phyloP scores from a whole-genome alignment of 2,329 filamentous ascomycete genomes.

The Alternaria sp. region DNA sequence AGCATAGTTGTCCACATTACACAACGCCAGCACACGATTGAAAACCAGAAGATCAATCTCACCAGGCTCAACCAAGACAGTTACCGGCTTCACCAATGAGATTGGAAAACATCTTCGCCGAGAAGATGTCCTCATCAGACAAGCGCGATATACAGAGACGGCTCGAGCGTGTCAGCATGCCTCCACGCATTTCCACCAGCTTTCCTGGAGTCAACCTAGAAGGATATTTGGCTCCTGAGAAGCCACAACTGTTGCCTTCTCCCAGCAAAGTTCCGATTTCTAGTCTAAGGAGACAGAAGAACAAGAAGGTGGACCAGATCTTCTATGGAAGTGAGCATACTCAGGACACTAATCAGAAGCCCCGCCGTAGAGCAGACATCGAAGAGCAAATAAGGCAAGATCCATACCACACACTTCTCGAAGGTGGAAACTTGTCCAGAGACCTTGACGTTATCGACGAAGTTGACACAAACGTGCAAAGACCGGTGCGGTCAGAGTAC shows the following conservation, averaged over 20 bases:
- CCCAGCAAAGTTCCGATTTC: rapidly evolving
- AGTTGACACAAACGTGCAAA: neutral
- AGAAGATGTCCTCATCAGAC: neutral
- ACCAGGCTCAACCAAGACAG: neutral
- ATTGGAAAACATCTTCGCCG: neutral
- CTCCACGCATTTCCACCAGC: too few species aligned
- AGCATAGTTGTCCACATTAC: neutral
- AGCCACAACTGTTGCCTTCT: neutral
- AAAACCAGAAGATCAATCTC: neutral
- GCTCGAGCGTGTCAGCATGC: neutral
- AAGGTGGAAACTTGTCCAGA: neutral
- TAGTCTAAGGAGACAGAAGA: neutral
- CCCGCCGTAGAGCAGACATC: neutral
- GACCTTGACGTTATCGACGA: neutral
- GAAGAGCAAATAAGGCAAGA: neutral
- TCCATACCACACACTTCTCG: conserved; percentile 1
- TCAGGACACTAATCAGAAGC: neutral
- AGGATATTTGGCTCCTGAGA: neutral
- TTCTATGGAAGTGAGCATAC: neutral
- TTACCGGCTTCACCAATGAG: neutral
- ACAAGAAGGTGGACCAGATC: neutral
- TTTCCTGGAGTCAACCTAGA: neutral
- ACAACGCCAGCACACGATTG: neutral
- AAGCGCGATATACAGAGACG: neutral
- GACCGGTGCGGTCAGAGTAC: neutral